phyloP scores from a whole-genome alignment of 2,329 filamentous ascomycete species.

The Fusarium chuoi region DNA sequence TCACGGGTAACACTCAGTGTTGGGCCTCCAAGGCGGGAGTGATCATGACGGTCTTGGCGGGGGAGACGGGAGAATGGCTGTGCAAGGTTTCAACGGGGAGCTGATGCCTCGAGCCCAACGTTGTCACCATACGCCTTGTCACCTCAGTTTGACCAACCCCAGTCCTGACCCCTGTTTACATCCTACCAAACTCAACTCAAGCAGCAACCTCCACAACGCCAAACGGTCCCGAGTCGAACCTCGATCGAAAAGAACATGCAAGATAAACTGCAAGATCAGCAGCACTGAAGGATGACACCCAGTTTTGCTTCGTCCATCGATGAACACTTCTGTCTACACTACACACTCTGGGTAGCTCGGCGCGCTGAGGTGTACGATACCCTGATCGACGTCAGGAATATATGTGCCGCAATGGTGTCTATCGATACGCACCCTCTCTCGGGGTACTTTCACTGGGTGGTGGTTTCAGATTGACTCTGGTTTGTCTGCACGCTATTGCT shows the following conservation, averaged over 20 bases:
- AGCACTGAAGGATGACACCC: neutral
- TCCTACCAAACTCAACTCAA: neutral
- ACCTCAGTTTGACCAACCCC: neutral
- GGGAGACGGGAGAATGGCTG: accelerated
- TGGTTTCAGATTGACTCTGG: neutral
- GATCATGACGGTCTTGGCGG: accelerated
- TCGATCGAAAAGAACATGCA: neutral
- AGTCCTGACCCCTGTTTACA: neutral
- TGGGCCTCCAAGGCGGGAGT: accelerated
- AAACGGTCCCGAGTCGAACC: neutral
- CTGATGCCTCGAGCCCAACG: neutral
- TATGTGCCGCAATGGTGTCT: neutral
- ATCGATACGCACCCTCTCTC: neutral
- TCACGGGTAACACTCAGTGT: accelerated
- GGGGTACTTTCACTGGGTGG: accelerated
- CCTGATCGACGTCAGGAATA: too few species aligned
- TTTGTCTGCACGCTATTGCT: neutral
- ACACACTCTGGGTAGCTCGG: neutral
- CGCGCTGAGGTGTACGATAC: too few species aligned
- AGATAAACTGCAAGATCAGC: accelerated
- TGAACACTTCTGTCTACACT: neutral
- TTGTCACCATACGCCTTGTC: neutral
- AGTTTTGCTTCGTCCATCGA: too few species aligned
- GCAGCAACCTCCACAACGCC: accelerated
- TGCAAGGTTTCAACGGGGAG: neutral